phyloP scores from a whole-genome alignment of 768 basidiomycete genomes.

The Amanita subjunquillea region DNA sequence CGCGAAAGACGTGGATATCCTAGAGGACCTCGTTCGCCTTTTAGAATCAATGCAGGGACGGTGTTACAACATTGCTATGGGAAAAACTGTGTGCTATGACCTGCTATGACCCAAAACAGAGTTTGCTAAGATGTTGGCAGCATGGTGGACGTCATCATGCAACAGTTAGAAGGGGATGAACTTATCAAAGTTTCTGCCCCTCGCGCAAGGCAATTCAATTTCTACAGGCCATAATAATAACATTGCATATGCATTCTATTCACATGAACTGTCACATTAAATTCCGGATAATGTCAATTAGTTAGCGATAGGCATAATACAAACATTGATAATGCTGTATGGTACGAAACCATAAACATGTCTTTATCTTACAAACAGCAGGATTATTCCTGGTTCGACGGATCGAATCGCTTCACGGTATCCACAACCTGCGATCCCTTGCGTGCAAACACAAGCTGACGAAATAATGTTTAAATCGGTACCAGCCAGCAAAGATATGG shows the following conservation, averaged over 20 bases:
- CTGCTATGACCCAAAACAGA: too few relatives aligned
- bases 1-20: slow-evolving; percentile 49
- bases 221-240: neutral
- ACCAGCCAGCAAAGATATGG: neutral
- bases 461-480: neutral
- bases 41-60: slow-evolving; percentile 33
- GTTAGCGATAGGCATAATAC: neutral
- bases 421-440: slow-evolving; percentile 73
- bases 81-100: too few relatives aligned
- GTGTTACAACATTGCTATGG: too few relatives aligned
- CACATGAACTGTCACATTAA: neutral
- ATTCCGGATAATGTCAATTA: neutral
- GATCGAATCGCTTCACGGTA: slow-evolving; percentile 63
- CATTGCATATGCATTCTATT: neutral
- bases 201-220: too few relatives aligned
- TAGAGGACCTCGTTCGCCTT: slow-evolving; percentile 47
- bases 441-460: slow-evolving; percentile 73
- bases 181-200: too few relatives aligned
- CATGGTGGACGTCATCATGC: too few relatives aligned
- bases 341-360: neutral
- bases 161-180: too few relatives aligned
- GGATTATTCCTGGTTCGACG: slow-evolving; percentile 11
- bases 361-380: neutral
- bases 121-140: too few relatives aligned
- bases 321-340: neutral